These are phyloP conservation scores for Colletotrichum godetiae DNA, from an alignment of 2,329 filamentous ascomycete species.

Conservation along the genomic window DNA sequence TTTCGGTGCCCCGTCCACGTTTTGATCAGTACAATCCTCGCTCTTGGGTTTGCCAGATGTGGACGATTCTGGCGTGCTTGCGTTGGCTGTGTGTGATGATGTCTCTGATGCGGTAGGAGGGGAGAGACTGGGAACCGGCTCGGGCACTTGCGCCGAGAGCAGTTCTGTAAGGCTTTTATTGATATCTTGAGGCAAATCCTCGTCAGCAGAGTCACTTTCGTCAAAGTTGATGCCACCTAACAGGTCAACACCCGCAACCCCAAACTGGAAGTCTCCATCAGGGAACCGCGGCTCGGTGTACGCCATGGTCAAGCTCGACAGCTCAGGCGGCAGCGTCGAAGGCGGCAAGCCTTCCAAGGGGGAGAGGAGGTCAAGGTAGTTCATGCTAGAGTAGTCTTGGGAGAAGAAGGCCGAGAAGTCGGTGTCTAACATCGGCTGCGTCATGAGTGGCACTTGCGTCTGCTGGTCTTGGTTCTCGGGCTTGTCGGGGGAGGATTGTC, in stretches of 20 bases:
- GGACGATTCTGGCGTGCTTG: constrained; percentile 14
- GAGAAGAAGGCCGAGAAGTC: constrained; percentile 49
- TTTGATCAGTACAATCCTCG: background rate
- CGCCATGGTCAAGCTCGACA: constrained; percentile 17
- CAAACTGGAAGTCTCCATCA: constrained; percentile 35
- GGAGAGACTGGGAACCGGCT: constrained; percentile 2
- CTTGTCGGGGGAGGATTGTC: constrained; percentile 16
- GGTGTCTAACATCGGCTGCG: constrained; percentile 41
- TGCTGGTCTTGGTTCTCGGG: background rate
- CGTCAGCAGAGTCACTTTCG: constrained; percentile 42
- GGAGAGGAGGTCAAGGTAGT: constrained; percentile 50
- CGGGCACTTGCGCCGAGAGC: constrained; percentile 23
- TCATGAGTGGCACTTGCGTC: constrained; percentile 22
- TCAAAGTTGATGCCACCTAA: constrained; percentile 47
- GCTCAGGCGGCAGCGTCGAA: constrained; percentile 16
- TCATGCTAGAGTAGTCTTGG: constrained; percentile 42
- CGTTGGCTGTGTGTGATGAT: constrained; percentile 19
- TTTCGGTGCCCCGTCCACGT: background rate
- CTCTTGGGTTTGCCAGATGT: background rate
- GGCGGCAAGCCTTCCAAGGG: constrained; percentile 20
- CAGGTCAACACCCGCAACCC: constrained; percentile 41
- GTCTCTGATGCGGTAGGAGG: constrained; percentile 15
- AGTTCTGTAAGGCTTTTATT: constrained; percentile 30
- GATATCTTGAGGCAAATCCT: constrained; percentile 44
- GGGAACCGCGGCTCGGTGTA: constrained; percentile 33